Evolutionary conservation across 305 asterid genomes (phyloP).

Genomic region (Solanum hybrid): DNA sequence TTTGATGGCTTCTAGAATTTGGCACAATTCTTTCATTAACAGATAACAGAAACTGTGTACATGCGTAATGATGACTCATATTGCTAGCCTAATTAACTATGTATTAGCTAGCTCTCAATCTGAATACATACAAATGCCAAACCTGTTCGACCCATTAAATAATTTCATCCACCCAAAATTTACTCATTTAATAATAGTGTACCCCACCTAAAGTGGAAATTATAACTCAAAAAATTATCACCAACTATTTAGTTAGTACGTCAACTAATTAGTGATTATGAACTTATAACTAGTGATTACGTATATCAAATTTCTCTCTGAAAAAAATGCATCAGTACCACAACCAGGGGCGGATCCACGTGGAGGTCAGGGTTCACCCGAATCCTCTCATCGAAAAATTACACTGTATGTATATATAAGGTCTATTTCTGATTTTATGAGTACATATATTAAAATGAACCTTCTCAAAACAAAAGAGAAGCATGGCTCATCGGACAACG

Average conservation of each 20-base stretch:
- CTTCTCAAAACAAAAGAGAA: too few relatives aligned
- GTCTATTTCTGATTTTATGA: too few relatives aligned
- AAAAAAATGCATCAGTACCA: background rate
- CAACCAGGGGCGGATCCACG: too few relatives aligned
- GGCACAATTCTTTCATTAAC: background rate
- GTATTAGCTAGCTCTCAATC: background rate
- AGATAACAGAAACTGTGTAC: background rate
- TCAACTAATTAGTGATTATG: background rate
- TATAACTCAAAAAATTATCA: background rate
- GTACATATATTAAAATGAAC: too few relatives aligned
- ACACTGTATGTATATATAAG: too few relatives aligned
- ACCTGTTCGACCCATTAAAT: background rate
- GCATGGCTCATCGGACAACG: fast-evolving
- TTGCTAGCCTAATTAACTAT: background rate
- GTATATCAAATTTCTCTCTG: background rate
- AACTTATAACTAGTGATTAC: too few relatives aligned
- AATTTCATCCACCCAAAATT: background rate
- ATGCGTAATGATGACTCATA: background rate
- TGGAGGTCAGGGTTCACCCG: too few relatives aligned
- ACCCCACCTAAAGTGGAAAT: background rate
- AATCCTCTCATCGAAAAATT: too few relatives aligned
- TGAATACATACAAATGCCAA: background rate
- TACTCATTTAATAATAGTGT: background rate
- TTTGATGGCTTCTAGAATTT: background rate
- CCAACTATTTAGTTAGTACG: background rate